Conservation (phyloP, 2,329 filamentous ascomycete species). For the Sarocladiaceae sp. region DNA sequence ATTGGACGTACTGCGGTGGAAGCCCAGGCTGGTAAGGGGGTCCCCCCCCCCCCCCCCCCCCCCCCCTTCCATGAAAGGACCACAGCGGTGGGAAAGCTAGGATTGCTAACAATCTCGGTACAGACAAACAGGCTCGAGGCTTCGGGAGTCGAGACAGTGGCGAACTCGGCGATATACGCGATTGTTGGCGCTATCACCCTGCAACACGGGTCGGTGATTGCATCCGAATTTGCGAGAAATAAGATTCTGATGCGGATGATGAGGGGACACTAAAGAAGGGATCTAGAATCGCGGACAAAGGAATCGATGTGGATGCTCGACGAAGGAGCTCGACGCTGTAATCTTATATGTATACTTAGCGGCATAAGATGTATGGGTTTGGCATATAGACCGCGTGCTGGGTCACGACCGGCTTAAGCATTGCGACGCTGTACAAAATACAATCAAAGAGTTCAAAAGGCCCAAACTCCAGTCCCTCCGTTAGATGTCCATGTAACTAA, state of each 20-base stretch:
- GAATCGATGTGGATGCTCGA: neutral
- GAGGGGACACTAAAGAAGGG: slow-evolving; percentile 10
- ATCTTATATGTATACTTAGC: slow-evolving; percentile 8
- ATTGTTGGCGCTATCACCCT: slow-evolving; percentile 86
- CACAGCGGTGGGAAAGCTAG: neutral
- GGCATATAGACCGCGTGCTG: slow-evolving; percentile 7
- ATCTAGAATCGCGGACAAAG: neutral
- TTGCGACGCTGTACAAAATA: slow-evolving; percentile 3
- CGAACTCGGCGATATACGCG: slow-evolving; percentile 73
- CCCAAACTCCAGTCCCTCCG: neutral
- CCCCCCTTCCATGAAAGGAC: neutral
- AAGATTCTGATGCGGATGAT: slow-evolving; percentile 52
- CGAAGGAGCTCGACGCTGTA: slow-evolving; percentile 5
- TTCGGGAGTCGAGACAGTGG: slow-evolving; percentile 69
- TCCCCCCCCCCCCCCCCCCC: neutral
- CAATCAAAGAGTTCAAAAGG: no score
- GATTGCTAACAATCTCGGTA: slow-evolving; percentile 10
- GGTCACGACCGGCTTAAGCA: neutral
- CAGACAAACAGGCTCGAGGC: slow-evolving; percentile 59
- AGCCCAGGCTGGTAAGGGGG: slow-evolving; percentile 66
- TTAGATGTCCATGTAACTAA: neutral
- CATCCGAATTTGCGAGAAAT: slow-evolving; percentile 68
- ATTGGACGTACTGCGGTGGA: slow-evolving; percentile 76
- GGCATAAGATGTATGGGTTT: neutral
- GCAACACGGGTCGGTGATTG: slow-evolving; percentile 74